Base-by-base conservation (phyloP, 2,329 filamentous ascomycete species). In the Botryosphaeria dothidea region DNA sequence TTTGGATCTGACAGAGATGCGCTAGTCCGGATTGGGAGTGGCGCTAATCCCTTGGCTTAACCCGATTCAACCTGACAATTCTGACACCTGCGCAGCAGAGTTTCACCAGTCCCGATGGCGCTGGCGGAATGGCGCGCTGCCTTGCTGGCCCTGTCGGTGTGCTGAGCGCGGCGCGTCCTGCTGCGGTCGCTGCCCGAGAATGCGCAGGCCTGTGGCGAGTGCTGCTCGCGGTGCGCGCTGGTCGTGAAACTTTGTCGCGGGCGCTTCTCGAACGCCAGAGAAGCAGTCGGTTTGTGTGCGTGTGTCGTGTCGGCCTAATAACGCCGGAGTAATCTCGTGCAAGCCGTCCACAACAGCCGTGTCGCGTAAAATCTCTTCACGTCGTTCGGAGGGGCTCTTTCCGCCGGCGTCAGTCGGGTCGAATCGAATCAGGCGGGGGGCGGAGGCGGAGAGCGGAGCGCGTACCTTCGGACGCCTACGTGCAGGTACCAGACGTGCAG, bases 401-500 rank as follows among this genome's bases (percentile, higher is more conserved):
- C 46, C 19, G 34, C 48, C 34, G 60, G 27, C 19, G 60, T 63
- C 48, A 63, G 61, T 63, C 48, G 48, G 21, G 48, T 45, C 61
- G 58, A 29, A 17, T 45, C 61, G 48, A 41, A 27, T 27, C 19
- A 13, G 27, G 23, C 48, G 45, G 29, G 38, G 38, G 31, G 23
- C 45, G 19, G 65, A 67, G 31, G 31, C 31, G 31, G 31, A 34
- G 31, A 6, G 69, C 68, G 67, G 43, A 36, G 62, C 58, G 60
- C 71, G 72, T 72, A 71, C 54, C 57, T 65, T 58, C 58, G 56
- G 57, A 48, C 41, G 56, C 54, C 19, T 66, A 48, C 64, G 57
- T 62, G 64, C 64, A 62, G 56, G 64, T 48, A 48, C 56, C 64
- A 52, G 58, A 62, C 43, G 57, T 56, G 46, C 64, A 48, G 56